Conservation (phyloP, 306 rosid genomes). For the Gleditsia sinensis region DNA sequence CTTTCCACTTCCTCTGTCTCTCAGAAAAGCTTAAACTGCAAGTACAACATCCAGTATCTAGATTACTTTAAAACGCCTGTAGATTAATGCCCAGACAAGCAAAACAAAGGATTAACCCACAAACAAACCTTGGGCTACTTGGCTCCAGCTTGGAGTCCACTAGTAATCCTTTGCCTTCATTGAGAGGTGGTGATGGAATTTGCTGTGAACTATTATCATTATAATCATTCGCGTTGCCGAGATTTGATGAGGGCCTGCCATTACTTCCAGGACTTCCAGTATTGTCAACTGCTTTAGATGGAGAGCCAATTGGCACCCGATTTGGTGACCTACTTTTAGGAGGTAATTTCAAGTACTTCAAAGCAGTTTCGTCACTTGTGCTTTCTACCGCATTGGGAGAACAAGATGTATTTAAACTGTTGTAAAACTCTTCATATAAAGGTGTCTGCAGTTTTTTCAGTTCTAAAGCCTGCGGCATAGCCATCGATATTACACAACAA, state of each 20-base stretch:
- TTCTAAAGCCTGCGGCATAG: conserved; percentile 77
- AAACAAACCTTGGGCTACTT: conserved; percentile 76
- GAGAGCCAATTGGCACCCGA: conserved; percentile 58
- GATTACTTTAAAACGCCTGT: too few relatives aligned
- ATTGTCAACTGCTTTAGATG: conserved; percentile 64
- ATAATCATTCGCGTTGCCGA: conserved; percentile 53
- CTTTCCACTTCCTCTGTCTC: conserved; percentile 96
- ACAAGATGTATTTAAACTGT: conserved; percentile 72
- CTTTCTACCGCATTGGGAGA: conserved; percentile 66
- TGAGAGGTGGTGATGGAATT: conserved; percentile 60
- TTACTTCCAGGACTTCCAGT: conserved; percentile 86
- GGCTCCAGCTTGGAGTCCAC: conserved; percentile 79
- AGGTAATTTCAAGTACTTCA: conserved; percentile 84
- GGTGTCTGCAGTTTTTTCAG: conserved; percentile 96
- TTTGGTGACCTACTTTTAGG: conserved; percentile 94
- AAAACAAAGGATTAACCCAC: conserved; percentile 26
- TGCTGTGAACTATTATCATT: conserved; percentile 58
- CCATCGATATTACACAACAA: conserved; percentile 31
- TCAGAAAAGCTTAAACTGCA: conserved; percentile 78
- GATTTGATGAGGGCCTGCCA: conserved; percentile 60
- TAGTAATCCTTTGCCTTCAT: conserved; percentile 58
- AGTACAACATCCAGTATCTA: conserved; percentile 17
- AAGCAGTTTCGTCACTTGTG: conserved; percentile 59
- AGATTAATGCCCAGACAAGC: conserved; percentile 18
- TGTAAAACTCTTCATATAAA: conserved; percentile 86